Evolutionary conservation across 805 yeast genomes (phyloP), one percentile per base, ranked within the genome.

Genomic region (Zygosaccharomyces bisporus): DNA sequence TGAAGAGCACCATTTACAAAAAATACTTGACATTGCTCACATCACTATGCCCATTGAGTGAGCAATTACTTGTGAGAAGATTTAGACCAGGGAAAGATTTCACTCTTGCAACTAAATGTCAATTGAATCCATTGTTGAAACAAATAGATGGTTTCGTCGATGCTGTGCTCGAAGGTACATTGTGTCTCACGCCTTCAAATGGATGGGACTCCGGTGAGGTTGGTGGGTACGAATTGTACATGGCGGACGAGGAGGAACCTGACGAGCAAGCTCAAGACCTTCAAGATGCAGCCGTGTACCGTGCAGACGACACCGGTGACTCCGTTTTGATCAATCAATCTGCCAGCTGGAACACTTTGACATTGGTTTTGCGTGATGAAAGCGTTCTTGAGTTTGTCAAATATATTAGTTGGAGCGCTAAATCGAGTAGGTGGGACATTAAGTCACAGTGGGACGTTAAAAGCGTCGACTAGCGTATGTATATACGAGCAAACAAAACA

Each of bases 81-180:
- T 93, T 93, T 69, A 78, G 99, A 56, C 99, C 96, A 1, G 99
- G 98, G 3, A 81, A 79, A 21, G 99, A 93, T 63, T 93, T 86
- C 65, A 90, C 91, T 3, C 68, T 93, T 35, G 99, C 99, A 0
- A 86, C 98, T 0, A 58, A 55, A 19, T 67, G 71, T 9, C 66
- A 66, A 20, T 71, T 71, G 30, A 69, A 70, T 35, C 69, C 73
- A 2, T 66, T 78, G 12, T 54, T 52, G 53, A 61, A 53, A n/a
- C 51, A 54, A 12, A 44, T 56, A 12, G 50, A 55, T 24, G 64
- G 63, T 10, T 58, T 54, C 43, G 57, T 66, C 5, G 75, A 71
- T 33, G 76, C 78, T 2, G 60, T 79, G 1, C 63, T 91, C 14
- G 98, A 91, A 57, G 93, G 89, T 2, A 86, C 95, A 0, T 65